Percentiles rank a stretch among this genome's conserved stretches.
Conservation (phyloP, 75 land plant genomes). For the Sequoiadendron giganteum region DNA sequence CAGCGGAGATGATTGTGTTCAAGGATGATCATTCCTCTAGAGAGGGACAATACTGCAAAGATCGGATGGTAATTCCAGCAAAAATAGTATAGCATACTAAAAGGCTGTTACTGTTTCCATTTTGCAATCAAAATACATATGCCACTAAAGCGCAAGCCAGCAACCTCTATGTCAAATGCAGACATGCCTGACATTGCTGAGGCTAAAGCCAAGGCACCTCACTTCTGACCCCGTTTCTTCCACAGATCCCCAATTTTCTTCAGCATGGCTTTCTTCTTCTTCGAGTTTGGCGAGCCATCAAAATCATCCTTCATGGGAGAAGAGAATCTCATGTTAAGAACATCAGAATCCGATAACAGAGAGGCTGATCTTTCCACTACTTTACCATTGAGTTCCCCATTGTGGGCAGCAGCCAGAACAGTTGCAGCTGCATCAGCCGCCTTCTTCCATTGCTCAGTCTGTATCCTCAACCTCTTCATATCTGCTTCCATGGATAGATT, state of each 20-base stretch:
- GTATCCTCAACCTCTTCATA: conserved; percentile 56
- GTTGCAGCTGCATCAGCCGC: conserved; percentile 70
- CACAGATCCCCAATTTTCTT: conserved; percentile 60
- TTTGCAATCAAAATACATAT: conserved; percentile 3
- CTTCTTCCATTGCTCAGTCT: conserved; percentile 70
- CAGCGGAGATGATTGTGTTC: neutral
- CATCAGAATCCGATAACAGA: conserved; percentile 29
- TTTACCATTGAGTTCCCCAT: conserved; percentile 31
- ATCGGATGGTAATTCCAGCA: neutral
- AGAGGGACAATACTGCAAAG: neutral
- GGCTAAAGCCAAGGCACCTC: neutral
- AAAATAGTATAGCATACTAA: conserved; percentile 1
- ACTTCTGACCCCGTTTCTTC: conserved; percentile 61
- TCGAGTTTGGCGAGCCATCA: conserved; percentile 43
- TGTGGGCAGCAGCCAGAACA: conserved; percentile 35
- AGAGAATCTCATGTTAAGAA: conserved; percentile 21
- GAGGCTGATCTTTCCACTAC: conserved; percentile 43
- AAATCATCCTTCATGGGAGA: conserved; percentile 52
- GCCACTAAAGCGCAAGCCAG: conserved; percentile 3
- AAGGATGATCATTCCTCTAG: neutral
- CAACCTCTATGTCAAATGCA: neutral
- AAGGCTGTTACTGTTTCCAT: neutral
- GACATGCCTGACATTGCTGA: neutral
- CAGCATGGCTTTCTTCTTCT: conserved; percentile 37
- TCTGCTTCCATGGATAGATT: conserved; percentile 47